phyloP scores from a whole-genome alignment of 768 basidiomycete genomes.

The Terana coerulea region DNA sequence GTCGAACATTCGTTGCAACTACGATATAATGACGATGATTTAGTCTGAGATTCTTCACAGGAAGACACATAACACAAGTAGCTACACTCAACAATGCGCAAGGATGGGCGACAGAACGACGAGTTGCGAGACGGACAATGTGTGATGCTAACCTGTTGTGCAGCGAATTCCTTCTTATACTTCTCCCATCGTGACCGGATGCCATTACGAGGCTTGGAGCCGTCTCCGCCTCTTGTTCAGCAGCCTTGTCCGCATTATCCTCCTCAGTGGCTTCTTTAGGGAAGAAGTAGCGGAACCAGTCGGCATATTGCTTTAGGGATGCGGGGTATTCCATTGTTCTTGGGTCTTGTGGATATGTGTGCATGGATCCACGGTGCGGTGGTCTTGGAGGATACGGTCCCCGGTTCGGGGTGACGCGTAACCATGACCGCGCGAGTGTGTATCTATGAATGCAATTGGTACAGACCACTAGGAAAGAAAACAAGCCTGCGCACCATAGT shows the following conservation, averaged over 20 bases:
- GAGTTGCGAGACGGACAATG: conserved; percentile 2
- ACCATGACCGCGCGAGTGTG: conserved; percentile 61
- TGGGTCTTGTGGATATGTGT: conserved; percentile 69
- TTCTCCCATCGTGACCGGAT: conserved; percentile 87
- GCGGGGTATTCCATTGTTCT: conserved; percentile 81
- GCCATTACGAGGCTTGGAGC: conserved; percentile 78
- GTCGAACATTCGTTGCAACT: conserved; percentile 96
- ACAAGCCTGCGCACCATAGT: conserved; percentile 56
- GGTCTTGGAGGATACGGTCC: conserved; percentile 46
- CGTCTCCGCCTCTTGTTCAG: conserved; percentile 79
- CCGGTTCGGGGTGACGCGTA: conserved; percentile 56
- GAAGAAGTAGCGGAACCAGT: conserved; percentile 80
- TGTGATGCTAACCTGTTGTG: conserved; percentile 69
- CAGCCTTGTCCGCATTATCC: conserved; percentile 79
- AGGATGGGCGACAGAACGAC: conserved; percentile 1
- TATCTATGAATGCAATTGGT: conserved; percentile 40
- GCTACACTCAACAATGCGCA: not conserved
- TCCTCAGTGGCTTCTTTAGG: conserved; percentile 78
- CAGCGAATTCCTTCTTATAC: conserved; percentile 88
- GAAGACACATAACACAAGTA: not conserved
- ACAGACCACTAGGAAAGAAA: conserved; percentile 7
- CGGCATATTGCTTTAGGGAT: conserved; percentile 77
- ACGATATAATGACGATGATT: conserved; percentile 20
- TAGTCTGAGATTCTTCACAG: conserved; percentile 4
- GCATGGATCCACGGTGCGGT: conserved; percentile 31